Evolutionary conservation across 805 yeast species (phyloP), one percentile per base, ranked within the genome.

Genomic region (Ogataea corticis): DNA sequence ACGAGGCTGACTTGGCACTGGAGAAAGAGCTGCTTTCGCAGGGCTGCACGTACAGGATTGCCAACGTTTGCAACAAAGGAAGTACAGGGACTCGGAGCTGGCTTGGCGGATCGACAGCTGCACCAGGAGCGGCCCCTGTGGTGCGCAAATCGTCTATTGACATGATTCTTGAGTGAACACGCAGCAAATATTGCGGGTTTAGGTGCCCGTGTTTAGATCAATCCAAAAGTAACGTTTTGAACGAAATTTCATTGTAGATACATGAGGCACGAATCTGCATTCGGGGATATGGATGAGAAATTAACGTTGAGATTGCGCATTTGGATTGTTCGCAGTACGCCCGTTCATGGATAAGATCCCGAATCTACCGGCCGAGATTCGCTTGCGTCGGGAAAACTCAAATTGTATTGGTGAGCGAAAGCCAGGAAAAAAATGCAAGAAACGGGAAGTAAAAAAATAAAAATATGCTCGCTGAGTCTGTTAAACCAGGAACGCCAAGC

Each of bases 1-100:
- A 74, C 35, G 60, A 54, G 19, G 37, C 41, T 3, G 58, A 61
- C 15, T 37, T 55, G 7, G 44, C 31, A 4, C 15, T 44, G 5
- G 64, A 59, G 32, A 46, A 44, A 15, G 48, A 50, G 18, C 37
- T 56, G 3, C 31, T 38, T 12, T 15, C 32, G 4, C 40, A 39
- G 19, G 40, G 23, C 3, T 41, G 49, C 33, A 40, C 45, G 10
- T 53, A 45, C 27, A 43, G 48, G 30, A 50, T 53, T 17, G 51
- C 53, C 12, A 47, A 40, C 28, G 44, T 40, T 13, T 36, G 36
- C 18, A 49, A 52, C 17, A 45, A 39, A 14, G 39, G 31, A 17
- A 17, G 29, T 21, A 32, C 33, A 15, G 16, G 23, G 19, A 15
- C 21, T 23, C 7, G 33, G 25, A 15, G 29, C 18, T 12, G 33